Percentiles rank a stretch among this genome's conserved stretches.
These are phyloP conservation scores for Aspergillus quadrilineatus DNA, from an alignment of 2,329 filamentous ascomycete species.

Conservation along the genomic window DNA sequence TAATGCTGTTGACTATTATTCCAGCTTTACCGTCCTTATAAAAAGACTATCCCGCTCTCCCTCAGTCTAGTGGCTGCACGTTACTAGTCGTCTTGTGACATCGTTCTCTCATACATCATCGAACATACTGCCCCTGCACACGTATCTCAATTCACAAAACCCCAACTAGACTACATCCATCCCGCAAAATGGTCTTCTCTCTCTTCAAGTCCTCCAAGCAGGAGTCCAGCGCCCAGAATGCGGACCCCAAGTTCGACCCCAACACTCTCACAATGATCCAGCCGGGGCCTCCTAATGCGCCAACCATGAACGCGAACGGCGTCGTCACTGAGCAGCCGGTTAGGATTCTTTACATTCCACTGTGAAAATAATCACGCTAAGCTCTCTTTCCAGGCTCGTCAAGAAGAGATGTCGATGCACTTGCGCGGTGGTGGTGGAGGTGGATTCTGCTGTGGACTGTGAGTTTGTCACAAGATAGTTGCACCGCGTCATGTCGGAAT, in stretches of 20 bases:
- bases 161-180: background rate
- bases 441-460: conserved; percentile 33
- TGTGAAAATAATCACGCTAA: too few species aligned
- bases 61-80: background rate
- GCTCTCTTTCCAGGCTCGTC: conserved; percentile 11
- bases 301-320: conserved; percentile 16
- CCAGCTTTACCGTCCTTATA: background rate
- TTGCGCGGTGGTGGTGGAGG: conserved; percentile 31
- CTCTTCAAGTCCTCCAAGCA: conserved; percentile 28
- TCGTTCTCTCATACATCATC: background rate
- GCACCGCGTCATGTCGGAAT: background rate
- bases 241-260: conserved; percentile 26
- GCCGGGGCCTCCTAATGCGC: conserved; percentile 25
- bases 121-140: background rate
- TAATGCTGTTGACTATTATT: background rate
- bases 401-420: conserved; percentile 23
- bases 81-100: background rate
- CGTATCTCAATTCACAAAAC: too few species aligned
- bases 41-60: background rate
- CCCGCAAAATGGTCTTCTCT: conserved; percentile 22
- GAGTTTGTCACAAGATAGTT: conserved; percentile 5
- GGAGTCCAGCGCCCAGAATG: conserved; percentile 1
- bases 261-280: conserved; percentile 30
- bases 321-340: conserved; percentile 27
- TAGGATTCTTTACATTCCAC: conserved; percentile 4